phyloP scores from a whole-genome alignment of 305 asterid species.

The Vinca major region DNA sequence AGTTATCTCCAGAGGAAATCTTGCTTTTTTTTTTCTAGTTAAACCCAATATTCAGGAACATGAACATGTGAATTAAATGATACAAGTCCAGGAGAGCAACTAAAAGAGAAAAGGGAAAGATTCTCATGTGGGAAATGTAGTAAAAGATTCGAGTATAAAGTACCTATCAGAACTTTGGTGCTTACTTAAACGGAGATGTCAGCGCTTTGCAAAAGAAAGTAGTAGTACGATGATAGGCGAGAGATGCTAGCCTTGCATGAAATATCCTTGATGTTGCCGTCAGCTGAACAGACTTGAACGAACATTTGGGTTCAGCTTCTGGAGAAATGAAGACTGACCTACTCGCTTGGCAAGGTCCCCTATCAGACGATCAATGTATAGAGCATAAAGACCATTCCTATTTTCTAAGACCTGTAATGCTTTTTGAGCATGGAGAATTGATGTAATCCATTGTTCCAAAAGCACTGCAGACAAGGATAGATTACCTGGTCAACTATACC shows the following conservation, averaged over 20 bases:
- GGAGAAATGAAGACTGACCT: constrained; percentile 47
- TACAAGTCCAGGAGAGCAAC: not conserved
- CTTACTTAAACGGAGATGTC: not conserved
- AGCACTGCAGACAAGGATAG: constrained; percentile 32
- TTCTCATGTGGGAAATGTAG: not conserved
- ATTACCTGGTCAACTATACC: not conserved
- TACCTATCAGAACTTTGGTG: not conserved
- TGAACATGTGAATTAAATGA: not conserved
- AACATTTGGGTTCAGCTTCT: constrained; percentile 46
- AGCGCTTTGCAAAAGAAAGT: not conserved
- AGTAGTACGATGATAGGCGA: not conserved
- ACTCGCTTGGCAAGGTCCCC: constrained; percentile 63
- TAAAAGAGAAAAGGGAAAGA: not conserved
- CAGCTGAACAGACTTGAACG: constrained; percentile 49
- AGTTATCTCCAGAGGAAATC: not conserved
- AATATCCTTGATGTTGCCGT: constrained; percentile 12
- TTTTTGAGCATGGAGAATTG: constrained; percentile 60
- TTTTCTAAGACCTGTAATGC: constrained; percentile 61
- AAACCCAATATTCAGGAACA: not conserved
- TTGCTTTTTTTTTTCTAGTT: not conserved
- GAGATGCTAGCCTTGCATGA: not conserved
- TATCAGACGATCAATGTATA: constrained; percentile 79
- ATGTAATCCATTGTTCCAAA: constrained; percentile 74
- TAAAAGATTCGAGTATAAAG: not conserved
- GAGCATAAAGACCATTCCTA: constrained; percentile 61